Evolutionary conservation across 2,329 filamentous ascomycete species (phyloP).

Genomic region (Fusarium sp.): DNA sequence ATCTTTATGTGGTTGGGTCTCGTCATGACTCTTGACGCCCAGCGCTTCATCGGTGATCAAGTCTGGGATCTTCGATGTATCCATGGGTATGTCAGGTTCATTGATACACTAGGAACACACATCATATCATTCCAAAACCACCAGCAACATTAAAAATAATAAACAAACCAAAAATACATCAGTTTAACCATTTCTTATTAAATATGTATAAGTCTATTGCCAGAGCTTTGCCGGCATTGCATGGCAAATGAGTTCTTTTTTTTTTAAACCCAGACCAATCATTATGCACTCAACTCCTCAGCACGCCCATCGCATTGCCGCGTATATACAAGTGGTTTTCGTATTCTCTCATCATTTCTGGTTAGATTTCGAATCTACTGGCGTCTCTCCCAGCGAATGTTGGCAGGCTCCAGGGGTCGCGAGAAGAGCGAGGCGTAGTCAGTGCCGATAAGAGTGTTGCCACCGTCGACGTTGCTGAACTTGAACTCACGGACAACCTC

Average conservation of each 20-base stretch:
- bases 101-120: not conserved
- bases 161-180: conserved; percentile 7
- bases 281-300: conserved; percentile 44
- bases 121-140: conserved; percentile 5
- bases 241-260: conserved; percentile 34
- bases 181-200: conserved; percentile 42
- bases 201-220: conserved; percentile 40
- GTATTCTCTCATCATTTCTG: conserved; percentile 27
- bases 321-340: conserved; percentile 43
- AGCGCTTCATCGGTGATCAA: not conserved
- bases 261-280: conserved; percentile 41
- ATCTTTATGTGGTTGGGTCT: not conserved
- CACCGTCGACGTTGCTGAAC: conserved; percentile 80
- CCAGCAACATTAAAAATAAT: not conserved
- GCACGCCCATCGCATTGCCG: conserved; percentile 40
- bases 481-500: conserved; percentile 83
- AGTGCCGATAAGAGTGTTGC: conserved; percentile 74
- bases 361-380: conserved; percentile 48
- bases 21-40: not conserved
- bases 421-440: conserved; percentile 80
- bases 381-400: conserved; percentile 81
- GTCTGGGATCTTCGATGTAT: not conserved
- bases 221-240: conserved; percentile 35
- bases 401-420: conserved; percentile 76
- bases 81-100: not conserved